Percentiles rank a stretch among this genome's conserved stretches.
Evolutionary conservation across 2,329 filamentous ascomycete species (phyloP).

Genomic region (Shiraia sp.): DNA sequence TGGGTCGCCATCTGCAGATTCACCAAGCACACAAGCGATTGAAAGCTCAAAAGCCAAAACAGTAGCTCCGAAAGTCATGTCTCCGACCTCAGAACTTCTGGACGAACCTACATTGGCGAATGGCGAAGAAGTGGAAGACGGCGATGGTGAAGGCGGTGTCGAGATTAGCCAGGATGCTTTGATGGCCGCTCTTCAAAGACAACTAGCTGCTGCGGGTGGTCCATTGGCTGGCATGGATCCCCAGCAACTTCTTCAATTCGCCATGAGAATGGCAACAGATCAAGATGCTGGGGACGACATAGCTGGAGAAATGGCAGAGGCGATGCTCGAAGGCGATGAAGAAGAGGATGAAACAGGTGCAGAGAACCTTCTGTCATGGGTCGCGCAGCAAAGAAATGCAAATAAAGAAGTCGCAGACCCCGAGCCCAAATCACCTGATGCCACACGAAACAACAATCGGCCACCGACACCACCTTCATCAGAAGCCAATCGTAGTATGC

Average conservation of each 20-base stretch:
- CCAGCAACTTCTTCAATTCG: constrained; percentile 47
- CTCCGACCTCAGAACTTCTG: constrained; percentile 15
- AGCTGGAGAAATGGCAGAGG: constrained; percentile 48
- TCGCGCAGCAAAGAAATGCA: constrained; percentile 34
- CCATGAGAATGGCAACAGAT: constrained; percentile 50
- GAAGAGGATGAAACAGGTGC: constrained; percentile 35
- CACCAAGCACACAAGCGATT: constrained; percentile 10
- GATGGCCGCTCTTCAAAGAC: constrained; percentile 40
- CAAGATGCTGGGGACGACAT: constrained; percentile 49
- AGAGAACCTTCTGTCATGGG: constrained; percentile 37
- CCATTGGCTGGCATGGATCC: constrained; percentile 48
- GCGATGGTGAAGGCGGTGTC: constrained; percentile 15
- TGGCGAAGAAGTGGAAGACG: constrained; percentile 15
- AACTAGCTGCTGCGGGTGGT: constrained; percentile 39
- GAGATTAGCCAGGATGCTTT: constrained; percentile 46
- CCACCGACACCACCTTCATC: constrained; percentile 29
- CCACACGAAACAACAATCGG: constrained; percentile 10
- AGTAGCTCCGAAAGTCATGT: constrained; percentile 13
- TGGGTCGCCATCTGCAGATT: constrained; percentile 16
- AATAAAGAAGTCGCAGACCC: constrained; percentile 12
- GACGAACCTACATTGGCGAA: constrained; percentile 18
- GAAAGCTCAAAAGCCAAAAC: constrained; percentile 6
- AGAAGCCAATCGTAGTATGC: constrained; percentile 20
- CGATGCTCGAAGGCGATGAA: constrained; percentile 44
- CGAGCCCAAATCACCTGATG: constrained; percentile 11